Percentiles rank a stretch among this genome's conserved stretches.
Conservation (phyloP, 768 basidiomycete species). For the Leucosporidium scottii region DNA sequence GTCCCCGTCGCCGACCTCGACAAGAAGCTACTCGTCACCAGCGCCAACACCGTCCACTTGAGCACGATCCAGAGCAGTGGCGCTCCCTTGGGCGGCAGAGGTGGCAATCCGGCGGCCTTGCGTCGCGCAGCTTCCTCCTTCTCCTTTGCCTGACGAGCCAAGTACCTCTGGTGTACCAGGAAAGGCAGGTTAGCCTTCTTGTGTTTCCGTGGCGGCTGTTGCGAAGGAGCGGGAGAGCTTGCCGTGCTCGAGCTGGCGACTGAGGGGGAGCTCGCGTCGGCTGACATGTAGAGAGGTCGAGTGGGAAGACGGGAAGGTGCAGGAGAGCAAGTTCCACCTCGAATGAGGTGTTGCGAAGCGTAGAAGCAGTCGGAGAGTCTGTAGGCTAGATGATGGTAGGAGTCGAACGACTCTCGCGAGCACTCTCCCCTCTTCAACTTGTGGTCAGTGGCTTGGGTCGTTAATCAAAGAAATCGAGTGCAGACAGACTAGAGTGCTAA, state of each 20-base stretch:
- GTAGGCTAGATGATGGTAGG: too few relatives aligned
- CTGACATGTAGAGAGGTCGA: neutral
- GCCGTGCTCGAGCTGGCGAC: constrained; percentile 1
- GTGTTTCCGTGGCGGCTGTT: neutral
- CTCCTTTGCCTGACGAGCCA: constrained; percentile 54
- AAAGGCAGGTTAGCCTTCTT: constrained; percentile 82
- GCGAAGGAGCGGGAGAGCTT: neutral
- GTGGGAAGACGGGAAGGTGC: too few relatives aligned
- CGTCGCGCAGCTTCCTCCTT: constrained; percentile 55
- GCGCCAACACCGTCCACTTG: constrained; percentile 6
- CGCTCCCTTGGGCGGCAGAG: neutral
- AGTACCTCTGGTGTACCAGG: constrained; percentile 56
- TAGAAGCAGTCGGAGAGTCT: too few relatives aligned
- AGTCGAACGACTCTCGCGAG: too few relatives aligned
- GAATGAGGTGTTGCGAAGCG: too few relatives aligned
- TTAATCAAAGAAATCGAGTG: too few relatives aligned
- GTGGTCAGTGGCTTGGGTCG: too few relatives aligned
- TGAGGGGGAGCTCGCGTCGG: neutral
- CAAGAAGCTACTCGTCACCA: constrained; percentile 46
- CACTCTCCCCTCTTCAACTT: too few relatives aligned
- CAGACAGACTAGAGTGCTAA: too few relatives aligned
- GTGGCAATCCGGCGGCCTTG: neutral
- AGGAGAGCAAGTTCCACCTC: too few relatives aligned
- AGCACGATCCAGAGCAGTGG: neutral
- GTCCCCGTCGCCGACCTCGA: constrained; percentile 80